These are phyloP conservation scores for Prosopis cineraria DNA, from an alignment of 306 rosid species.

Conservation along the genomic window DNA sequence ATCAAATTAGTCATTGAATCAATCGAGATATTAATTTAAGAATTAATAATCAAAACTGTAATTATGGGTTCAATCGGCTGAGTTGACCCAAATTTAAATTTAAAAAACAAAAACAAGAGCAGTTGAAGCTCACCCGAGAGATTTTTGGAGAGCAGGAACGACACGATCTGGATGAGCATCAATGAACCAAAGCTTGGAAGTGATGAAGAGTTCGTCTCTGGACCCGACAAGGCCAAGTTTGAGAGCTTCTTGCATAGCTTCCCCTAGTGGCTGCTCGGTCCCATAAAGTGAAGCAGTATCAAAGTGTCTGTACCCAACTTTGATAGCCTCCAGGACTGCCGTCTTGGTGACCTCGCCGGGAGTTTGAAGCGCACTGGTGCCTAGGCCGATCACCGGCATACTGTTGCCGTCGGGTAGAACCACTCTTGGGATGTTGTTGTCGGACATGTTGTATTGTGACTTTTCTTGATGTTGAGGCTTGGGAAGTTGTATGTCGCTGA, in stretches of 20 bases:
- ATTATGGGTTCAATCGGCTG: too few species aligned
- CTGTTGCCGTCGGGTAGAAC: neutral
- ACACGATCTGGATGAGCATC: neutral
- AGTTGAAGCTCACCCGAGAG: neutral
- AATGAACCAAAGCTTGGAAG: slow-evolving; percentile 19
- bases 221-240: neutral
- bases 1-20: too few species aligned
- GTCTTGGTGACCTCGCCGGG: neutral
- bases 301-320: slow-evolving; percentile 21
- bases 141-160: neutral
- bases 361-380: neutral
- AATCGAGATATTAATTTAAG: too few species aligned
- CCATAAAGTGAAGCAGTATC: slow-evolving; percentile 7
- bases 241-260: slow-evolving; percentile 23
- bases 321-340: neutral
- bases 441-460: neutral
- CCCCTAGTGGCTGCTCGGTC: neutral
- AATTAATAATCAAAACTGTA: too few species aligned
- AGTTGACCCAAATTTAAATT: too few species aligned
- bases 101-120: too few species aligned
- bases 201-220: slow-evolving; percentile 14
- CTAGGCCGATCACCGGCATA: neutral
- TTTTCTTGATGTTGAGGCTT: neutral
- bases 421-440: neutral
- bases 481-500: neutral